A percentile compares a stretch with the other conserved stretches of the same genome.
Conservation (phyloP, 2,329 filamentous ascomycete genomes). For the Massarina eburnea region DNA sequence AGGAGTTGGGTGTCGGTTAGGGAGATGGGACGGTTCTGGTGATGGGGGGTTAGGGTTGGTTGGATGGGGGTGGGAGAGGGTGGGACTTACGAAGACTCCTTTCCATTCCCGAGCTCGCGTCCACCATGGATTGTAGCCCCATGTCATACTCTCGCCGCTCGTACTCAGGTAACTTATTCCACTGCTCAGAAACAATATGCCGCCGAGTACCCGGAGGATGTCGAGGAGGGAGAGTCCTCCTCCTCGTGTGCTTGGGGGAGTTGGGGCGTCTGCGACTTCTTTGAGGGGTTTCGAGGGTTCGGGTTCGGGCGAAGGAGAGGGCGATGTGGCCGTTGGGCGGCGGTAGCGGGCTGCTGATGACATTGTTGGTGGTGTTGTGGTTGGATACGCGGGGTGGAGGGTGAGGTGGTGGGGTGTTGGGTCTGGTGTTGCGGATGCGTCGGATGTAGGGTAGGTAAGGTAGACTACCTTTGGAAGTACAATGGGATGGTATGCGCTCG, state of each 20-base stretch:
- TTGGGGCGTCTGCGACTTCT: slow-evolving; percentile 20
- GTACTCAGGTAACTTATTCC: slow-evolving; percentile 77
- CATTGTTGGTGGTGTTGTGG: neutral
- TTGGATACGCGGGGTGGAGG: too few species aligned
- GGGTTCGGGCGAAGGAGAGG: slow-evolving; percentile 4
- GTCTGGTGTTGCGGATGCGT: neutral
- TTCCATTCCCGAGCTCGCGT: slow-evolving; percentile 40
- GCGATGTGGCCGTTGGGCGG: slow-evolving; percentile 6
- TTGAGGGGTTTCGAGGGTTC: slow-evolving; percentile 23
- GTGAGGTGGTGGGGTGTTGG: neutral
- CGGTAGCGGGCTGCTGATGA: slow-evolving; percentile 16
- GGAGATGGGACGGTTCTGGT: slow-evolving; percentile 59
- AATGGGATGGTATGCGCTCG: too few species aligned
- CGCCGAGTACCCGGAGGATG: slow-evolving; percentile 67
- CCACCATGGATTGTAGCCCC: slow-evolving; percentile 44
- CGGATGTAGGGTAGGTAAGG: too few species aligned
- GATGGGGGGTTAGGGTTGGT: neutral
- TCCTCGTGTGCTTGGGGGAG: slow-evolving; percentile 4
- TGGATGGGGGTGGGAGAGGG: neutral
- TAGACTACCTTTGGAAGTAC: too few species aligned
- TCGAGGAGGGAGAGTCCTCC: slow-evolving; percentile 54
- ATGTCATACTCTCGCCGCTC: slow-evolving; percentile 57
- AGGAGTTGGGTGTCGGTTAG: slow-evolving; percentile 76
- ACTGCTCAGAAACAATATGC: slow-evolving; percentile 66
- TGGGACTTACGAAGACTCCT: slow-evolving; percentile 28